Conservation (phyloP, 352 stramenopile species). For the Globisporangium lucens region DNA sequence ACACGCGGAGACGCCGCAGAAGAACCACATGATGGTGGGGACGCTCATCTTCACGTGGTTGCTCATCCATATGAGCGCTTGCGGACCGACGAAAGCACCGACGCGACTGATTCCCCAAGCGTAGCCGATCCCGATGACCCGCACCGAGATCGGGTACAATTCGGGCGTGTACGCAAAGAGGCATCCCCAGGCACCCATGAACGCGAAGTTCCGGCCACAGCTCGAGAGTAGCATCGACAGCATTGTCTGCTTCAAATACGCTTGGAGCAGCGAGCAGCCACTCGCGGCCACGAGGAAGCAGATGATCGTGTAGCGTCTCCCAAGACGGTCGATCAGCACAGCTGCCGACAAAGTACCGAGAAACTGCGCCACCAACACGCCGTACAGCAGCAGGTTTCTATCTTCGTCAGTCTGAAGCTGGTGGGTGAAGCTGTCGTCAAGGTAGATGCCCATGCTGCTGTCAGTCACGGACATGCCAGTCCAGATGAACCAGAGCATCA, state of each 20-base stretch:
- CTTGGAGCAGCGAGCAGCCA: not conserved
- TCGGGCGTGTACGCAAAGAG: slow-evolving; percentile 28
- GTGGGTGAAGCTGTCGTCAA: not conserved
- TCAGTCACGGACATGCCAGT: not conserved
- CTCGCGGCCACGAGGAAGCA: not conserved
- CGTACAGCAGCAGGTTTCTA: not conserved
- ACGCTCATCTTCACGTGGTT: not conserved
- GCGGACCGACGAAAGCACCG: not conserved
- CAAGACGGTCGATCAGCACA: slow-evolving; percentile 6
- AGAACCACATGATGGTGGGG: slow-evolving; percentile 8
- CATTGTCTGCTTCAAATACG: not conserved
- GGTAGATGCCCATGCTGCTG: not conserved
- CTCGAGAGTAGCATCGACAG: slow-evolving; percentile 1
- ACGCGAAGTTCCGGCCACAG: not conserved
- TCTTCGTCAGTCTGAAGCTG: too few species aligned
- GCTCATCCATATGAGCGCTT: not conserved
- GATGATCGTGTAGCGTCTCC: not conserved
- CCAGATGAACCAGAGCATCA: slow-evolving; percentile 9
- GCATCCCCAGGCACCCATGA: slow-evolving; percentile 22
- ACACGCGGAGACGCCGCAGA: not conserved
- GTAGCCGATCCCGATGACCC: slow-evolving; percentile 17
- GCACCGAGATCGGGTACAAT: slow-evolving; percentile 23
- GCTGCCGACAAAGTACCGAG: not conserved
- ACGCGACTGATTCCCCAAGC: not conserved
- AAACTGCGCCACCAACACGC: not conserved